Evolutionary conservation across 2,329 filamentous ascomycete species (phyloP).

Genomic region (Xylaria sp.): DNA sequence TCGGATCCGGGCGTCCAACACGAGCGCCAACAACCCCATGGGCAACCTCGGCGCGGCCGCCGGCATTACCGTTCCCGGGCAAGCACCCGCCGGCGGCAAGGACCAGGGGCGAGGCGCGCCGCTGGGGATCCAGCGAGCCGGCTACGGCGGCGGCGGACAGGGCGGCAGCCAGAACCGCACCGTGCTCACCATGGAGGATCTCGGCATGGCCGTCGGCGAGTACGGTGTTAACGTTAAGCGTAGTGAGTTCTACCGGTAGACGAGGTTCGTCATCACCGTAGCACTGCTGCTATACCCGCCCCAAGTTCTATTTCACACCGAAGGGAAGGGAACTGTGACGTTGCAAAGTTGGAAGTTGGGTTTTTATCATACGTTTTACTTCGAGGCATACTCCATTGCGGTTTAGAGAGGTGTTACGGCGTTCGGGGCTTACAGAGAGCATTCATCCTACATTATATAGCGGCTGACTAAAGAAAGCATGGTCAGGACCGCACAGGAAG

Average conservation of each 20-base stretch:
- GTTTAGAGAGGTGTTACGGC: slow-evolving; percentile 34
- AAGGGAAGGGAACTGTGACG: background rate
- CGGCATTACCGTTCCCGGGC: slow-evolving; percentile 73
- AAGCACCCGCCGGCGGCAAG: slow-evolving; percentile 65
- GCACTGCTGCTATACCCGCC: background rate
- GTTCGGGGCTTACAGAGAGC: slow-evolving; percentile 28
- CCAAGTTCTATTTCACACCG: background rate
- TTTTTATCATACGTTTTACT: slow-evolving; percentile 18
- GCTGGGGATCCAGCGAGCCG: slow-evolving; percentile 79
- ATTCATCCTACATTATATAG: slow-evolving; percentile 23
- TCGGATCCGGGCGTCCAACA: slow-evolving; percentile 91
- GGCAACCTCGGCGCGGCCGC: slow-evolving; percentile 82
- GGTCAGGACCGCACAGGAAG: background rate
- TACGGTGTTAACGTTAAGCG: slow-evolving; percentile 98
- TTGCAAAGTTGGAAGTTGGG: background rate
- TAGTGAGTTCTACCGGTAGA: slow-evolving; percentile 83
- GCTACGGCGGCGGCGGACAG: slow-evolving; percentile 88
- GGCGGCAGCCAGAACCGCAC: slow-evolving; percentile 90
- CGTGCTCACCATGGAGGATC: slow-evolving; percentile 97
- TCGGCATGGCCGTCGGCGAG: slow-evolving; percentile 97
- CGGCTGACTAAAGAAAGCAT: slow-evolving; percentile 17
- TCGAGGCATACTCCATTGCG: slow-evolving; percentile 3
- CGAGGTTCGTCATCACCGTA: background rate
- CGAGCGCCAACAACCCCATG: slow-evolving; percentile 89
- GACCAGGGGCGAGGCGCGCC: slow-evolving; percentile 69